Evolutionary conservation across 2,329 filamentous ascomycete genomes (phyloP).

Genomic region (Talaromyces sp.): DNA sequence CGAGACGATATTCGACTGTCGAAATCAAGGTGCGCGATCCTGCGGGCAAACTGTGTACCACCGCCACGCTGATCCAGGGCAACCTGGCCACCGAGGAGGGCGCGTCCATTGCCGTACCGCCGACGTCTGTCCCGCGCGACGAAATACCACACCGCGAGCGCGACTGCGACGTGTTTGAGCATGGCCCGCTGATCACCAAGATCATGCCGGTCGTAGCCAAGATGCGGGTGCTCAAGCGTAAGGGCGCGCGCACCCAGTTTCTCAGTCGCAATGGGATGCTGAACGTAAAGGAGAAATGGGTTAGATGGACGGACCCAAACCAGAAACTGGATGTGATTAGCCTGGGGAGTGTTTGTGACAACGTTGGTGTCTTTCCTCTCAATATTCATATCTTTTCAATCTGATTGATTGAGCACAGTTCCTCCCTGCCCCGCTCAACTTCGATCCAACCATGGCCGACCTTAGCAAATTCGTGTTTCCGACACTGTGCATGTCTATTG

Average conservation of each 20-base stretch:
- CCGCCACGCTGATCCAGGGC: constrained; percentile 7
- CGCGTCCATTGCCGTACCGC: neutral
- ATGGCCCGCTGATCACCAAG: neutral
- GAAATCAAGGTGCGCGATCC: constrained; percentile 7
- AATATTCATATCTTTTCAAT: too few species aligned
- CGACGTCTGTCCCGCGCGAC: constrained; percentile 1
- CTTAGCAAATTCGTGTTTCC: constrained; percentile 8
- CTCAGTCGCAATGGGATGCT: constrained; percentile 2
- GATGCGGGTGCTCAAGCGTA: constrained; percentile 5
- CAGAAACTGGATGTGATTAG: constrained; percentile 9
- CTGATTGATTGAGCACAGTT: neutral
- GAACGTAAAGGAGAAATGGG: constrained; percentile 8
- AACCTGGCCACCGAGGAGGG: constrained; percentile 7
- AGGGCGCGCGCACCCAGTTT: constrained; percentile 1
- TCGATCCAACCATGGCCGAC: constrained; percentile 7
- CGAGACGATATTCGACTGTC: constrained; percentile 6
- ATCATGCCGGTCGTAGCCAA: constrained; percentile 5
- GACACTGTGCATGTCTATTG: constrained; percentile 6
- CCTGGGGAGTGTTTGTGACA: constrained; percentile 6
- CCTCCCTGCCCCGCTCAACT: constrained; percentile 8
- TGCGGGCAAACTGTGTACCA: constrained; percentile 1
- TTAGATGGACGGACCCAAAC: constrained; percentile 1
- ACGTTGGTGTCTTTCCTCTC: neutral
- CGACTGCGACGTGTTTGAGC: neutral
- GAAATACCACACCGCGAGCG: constrained; percentile 4